phyloP scores from a whole-genome alignment of 345 rosid species.

The thale cress (Arabidopsis thaliana) region TAIR10.1 NC_003070.9:26303001-26303500 shows the following conservation, averaged over 20 bases:
- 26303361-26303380: not conserved
- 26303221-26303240: constrained; percentile 16
- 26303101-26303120: not conserved
- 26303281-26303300: not conserved
- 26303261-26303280: not conserved
- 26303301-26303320: not conserved
- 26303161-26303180: constrained; percentile 11
- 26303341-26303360: not conserved
- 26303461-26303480: not conserved
- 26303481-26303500: not conserved
- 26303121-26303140: constrained; percentile 44
- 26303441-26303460: not conserved
- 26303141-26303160: constrained; percentile 36
- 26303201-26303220: constrained; percentile 14
- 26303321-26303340: not conserved
- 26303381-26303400: too few relatives aligned
- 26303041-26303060: constrained; percentile 23
- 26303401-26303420: not conserved
- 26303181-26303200: constrained; percentile 21
- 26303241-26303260: not conserved
- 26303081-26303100: constrained; percentile 19
- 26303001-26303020: constrained; percentile 32
- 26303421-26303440: not conserved
- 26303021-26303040: constrained; percentile 39
- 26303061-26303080: constrained; percentile 25